phyloP scores from a whole-genome alignment of 2,329 filamentous ascomycete species.

The Ciborinia camelliae region DNA sequence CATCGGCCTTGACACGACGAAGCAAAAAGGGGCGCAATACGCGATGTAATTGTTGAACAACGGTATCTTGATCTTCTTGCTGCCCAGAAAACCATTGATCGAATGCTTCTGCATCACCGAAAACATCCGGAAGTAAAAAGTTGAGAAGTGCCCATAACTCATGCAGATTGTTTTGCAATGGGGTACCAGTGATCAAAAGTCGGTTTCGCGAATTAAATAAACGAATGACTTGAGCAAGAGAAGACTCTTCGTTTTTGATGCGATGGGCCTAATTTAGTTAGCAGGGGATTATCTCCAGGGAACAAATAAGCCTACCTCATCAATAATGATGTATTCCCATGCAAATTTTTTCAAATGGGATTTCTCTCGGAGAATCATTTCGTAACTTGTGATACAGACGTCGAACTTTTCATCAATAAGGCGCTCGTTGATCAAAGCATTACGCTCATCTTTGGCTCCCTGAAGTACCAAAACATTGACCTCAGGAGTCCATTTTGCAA shows the following conservation, averaged over 20 bases:
- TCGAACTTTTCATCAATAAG: conserved; percentile 95
- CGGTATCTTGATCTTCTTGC: conserved; percentile 85
- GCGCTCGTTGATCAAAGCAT: conserved; percentile 82
- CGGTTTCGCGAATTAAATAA: conserved; percentile 95
- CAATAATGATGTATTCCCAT: conserved; percentile 99
- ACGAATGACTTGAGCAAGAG: conserved; percentile 91
- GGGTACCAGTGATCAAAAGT: conserved; percentile 92
- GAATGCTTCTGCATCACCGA: conserved; percentile 93
- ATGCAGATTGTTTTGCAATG: conserved; percentile 95
- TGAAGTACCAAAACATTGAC: conserved; percentile 92
- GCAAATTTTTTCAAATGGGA: conserved; percentile 93
- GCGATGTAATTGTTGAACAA: conserved; percentile 92
- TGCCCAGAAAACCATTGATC: conserved; percentile 97
- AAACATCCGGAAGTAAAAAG: conserved; percentile 96
- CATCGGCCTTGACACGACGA: conserved; percentile 93
- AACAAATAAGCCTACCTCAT: conserved; percentile 55
- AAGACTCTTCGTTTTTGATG: conserved; percentile 99
- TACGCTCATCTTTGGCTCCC: conserved; percentile 90
- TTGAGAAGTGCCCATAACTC: conserved; percentile 97
- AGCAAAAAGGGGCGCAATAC: conserved; percentile 91
- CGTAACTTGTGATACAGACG: conserved; percentile 96
- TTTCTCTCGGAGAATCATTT: conserved; percentile 97
- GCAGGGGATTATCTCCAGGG: neutral
- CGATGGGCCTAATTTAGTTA: conserved; percentile 62
- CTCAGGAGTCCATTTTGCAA: conserved; percentile 89